phyloP scores from a whole-genome alignment of 2,329 filamentous ascomycete species.

The Alternaria brassicicola region DNA sequence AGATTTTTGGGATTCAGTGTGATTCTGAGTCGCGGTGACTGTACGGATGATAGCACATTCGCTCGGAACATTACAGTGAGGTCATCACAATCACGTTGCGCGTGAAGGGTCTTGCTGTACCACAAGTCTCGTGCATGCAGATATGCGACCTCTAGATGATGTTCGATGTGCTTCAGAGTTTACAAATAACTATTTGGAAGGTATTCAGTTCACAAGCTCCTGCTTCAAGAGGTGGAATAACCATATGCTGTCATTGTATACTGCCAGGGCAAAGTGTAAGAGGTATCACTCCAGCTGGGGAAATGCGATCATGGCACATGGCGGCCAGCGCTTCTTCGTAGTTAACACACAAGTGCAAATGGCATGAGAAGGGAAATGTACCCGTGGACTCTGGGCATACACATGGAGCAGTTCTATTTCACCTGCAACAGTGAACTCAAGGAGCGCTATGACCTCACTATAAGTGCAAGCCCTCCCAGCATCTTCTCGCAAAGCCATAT shows the following conservation, averaged over 20 bases:
- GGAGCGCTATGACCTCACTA: neutral
- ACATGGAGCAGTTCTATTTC: neutral
- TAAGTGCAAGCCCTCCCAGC: neutral
- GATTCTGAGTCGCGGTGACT: neutral
- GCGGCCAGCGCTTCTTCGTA: neutral
- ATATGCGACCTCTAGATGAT: neutral
- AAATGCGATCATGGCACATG: fast-evolving
- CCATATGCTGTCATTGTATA: too few relatives aligned
- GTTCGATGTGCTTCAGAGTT: neutral
- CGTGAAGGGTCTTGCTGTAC: neutral
- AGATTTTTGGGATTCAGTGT: neutral
- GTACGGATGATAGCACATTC: neutral
- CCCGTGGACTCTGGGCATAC: neutral
- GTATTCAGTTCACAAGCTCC: neutral
- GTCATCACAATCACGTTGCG: neutral
- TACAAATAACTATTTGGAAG: neutral
- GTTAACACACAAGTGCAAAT: neutral
- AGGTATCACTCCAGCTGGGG: neutral
- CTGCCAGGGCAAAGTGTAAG: neutral
- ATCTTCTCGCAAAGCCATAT: too few relatives aligned
- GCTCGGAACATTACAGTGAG: neutral
- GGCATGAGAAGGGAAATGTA: neutral
- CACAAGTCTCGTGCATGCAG: neutral
- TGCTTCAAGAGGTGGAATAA: neutral
- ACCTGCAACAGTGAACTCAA: neutral